Evolutionary conservation across 1,139 yeast species (phyloP), one percentile per base, ranked within the genome.

Genomic region (Hyphopichia buzzinii): DNA sequence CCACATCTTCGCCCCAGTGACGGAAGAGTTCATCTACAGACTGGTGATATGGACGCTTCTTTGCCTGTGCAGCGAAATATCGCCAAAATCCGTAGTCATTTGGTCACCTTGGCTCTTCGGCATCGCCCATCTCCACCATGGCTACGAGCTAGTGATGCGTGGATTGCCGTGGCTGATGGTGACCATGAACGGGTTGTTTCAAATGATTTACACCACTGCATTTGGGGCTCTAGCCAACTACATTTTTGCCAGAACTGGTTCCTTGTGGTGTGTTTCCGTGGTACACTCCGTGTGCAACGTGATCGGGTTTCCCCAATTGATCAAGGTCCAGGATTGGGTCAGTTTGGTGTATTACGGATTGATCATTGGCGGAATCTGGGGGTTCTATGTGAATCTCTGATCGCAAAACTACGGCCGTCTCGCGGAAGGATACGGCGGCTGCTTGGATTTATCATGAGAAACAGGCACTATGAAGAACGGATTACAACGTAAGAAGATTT

Each of bases 41-140:
- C 73, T 87, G 0, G 63, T 84, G 32, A 62, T 84, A 2, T 14
- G 13, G 4, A 19, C 23, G 23, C 23, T 19, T 19, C 23, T 19
- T 19, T 6, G 8, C 8, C 23, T 7, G 23, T 7, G 23, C 23
- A 10, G 23, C 23, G 8, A 10, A 10, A 7, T 19, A 6, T 19
- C 23, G 8, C 6, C 23, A 6, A 43, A 41, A 7, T 39, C 54
- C 11, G 51, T 69, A 25, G 52, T 78, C 2, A 51, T 59, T 34
- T 57, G 60, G 19, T 72, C 90, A 2, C 96, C 97, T 0, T 51
- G 82, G 15, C 73, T 81, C 44, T 92, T 92, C 64, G 96, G 96
- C 1, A 52, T 87, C n/a, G 97, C 97, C 0, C 99, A 92, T 59
- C 41, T 85, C 14, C 96, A 92, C 55, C 97, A 92, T 57, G 95